A percentile compares a stretch with the other conserved stretches of the same genome.
Evolutionary conservation across 2,329 filamentous ascomycete species (phyloP).

Genomic region (Exutisphaerella laricina): DNA sequence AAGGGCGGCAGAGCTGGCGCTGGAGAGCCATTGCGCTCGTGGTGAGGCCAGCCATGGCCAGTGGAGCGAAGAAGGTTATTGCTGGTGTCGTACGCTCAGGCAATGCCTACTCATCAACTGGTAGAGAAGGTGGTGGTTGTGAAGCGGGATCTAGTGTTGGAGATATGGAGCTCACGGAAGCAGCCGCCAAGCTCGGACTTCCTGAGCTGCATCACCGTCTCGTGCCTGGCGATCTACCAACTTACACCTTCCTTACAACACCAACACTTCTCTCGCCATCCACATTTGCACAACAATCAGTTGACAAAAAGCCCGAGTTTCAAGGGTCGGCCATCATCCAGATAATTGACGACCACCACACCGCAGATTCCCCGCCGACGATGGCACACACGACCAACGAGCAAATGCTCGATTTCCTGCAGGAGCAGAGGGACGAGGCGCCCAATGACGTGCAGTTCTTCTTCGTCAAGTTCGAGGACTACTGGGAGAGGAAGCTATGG

Average conservation of each 20-base stretch:
- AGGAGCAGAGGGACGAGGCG: slow-evolving; percentile 80
- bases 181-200: not conserved
- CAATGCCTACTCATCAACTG: slow-evolving; percentile 14
- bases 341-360: too few relatives aligned
- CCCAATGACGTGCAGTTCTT: slow-evolving; percentile 81
- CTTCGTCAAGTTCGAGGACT: slow-evolving; percentile 89
- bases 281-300: too few relatives aligned
- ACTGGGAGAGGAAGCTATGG: slow-evolving; percentile 98
- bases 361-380: too few relatives aligned
- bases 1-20: slow-evolving; percentile 32
- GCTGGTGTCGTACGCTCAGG: not conserved
- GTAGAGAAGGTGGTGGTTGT: slow-evolving; percentile 2
- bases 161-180: not conserved
- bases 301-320: too few relatives aligned
- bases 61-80: slow-evolving; percentile 17
- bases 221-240: slow-evolving; percentile 1
- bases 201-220: slow-evolving; percentile 9
- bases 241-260: slow-evolving; percentile 2
- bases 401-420: slow-evolving; percentile 85
- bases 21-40: slow-evolving; percentile 31
- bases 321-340: too few relatives aligned
- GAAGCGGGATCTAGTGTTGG: not conserved
- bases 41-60: slow-evolving; percentile 29
- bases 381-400: slow-evolving; percentile 65
- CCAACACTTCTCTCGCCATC: slow-evolving; percentile 2